Percentiles rank a stretch among this genome's conserved stretches.
phyloP scores from a whole-genome alignment of 768 basidiomycete species.

The Boletus reticulatus region DNA sequence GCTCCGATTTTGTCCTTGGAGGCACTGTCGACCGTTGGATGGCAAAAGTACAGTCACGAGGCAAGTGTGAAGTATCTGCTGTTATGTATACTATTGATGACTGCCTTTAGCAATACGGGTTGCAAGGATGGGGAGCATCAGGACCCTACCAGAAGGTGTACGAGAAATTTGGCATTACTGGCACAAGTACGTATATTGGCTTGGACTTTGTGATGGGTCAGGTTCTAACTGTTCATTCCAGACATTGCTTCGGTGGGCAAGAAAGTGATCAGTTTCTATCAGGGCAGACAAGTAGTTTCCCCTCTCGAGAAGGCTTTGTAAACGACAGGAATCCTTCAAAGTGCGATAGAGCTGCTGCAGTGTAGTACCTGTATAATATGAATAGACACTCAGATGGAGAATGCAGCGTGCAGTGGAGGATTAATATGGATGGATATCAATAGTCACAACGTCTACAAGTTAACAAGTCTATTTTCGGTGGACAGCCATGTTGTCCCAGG shows the following conservation, averaged over 20 bases:
- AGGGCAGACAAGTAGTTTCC: slow-evolving; percentile 67
- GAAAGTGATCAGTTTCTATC: slow-evolving; percentile 88
- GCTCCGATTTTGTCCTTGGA: slow-evolving; percentile 89
- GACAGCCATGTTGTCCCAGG: slow-evolving; percentile 80
- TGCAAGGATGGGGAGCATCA: slow-evolving; percentile 80
- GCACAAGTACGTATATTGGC: slow-evolving; percentile 49
- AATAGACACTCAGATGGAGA: slow-evolving; percentile 7
- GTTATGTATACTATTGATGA: background rate
- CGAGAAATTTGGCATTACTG: slow-evolving; percentile 86
- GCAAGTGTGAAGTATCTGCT: slow-evolving; percentile 28
- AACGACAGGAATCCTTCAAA: background rate
- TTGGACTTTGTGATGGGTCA: background rate
- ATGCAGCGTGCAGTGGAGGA: slow-evolving; percentile 1
- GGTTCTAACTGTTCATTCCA: slow-evolving; percentile 23
- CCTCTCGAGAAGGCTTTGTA: slow-evolving; percentile 74
- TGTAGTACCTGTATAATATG: slow-evolving; percentile 13
- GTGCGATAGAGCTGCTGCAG: slow-evolving; percentile 1
- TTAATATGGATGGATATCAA: slow-evolving; percentile 18
- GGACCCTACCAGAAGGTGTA: slow-evolving; percentile 91
- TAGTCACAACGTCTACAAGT: slow-evolving; percentile 24
- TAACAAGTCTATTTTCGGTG: slow-evolving; percentile 55
- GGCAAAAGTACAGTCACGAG: slow-evolving; percentile 90
- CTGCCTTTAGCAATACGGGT: slow-evolving; percentile 59
- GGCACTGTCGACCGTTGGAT: slow-evolving; percentile 78
- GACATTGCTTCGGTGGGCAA: slow-evolving; percentile 80